phyloP scores from a whole-genome alignment of 2,329 filamentous ascomycete genomes.

The Fusarium sp. region DNA sequence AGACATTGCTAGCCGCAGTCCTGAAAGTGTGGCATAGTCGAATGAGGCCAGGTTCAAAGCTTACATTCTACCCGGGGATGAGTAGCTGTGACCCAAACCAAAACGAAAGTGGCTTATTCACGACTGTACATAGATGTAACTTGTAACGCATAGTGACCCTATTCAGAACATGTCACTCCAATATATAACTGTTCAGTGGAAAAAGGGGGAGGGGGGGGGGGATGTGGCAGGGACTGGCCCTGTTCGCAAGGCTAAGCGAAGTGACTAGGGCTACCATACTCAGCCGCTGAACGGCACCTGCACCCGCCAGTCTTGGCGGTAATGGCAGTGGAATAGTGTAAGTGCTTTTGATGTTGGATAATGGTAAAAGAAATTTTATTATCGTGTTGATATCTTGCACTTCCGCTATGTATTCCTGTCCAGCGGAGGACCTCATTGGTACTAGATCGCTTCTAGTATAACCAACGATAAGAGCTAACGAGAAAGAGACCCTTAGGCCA shows the following conservation, averaged over 20 bases:
- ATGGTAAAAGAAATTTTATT: accelerated
- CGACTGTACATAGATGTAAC: accelerated
- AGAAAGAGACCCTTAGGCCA: accelerated
- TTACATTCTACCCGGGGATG: accelerated
- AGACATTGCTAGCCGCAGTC: accelerated
- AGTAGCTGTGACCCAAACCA: accelerated
- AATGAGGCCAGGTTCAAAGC: accelerated
- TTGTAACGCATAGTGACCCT: background rate
- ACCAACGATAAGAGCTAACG: no score
- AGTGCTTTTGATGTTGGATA: no score
- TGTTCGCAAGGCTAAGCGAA: background rate
- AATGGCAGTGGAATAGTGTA: accelerated
- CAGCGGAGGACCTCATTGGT: background rate
- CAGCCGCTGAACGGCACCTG: background rate
- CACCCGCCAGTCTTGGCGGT: accelerated
- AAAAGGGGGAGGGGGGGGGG: no score
- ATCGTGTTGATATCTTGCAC: background rate
- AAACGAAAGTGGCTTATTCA: accelerated
- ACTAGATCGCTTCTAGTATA: accelerated
- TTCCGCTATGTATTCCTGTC: accelerated
- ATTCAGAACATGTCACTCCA: background rate
- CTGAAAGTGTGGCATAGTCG: accelerated
- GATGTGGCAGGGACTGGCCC: no score
- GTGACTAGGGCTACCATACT: background rate
- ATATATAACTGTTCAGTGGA: background rate